Evolutionary conservation across 495 filamentous ascomycete genomes (phyloP), one percentile per base, ranked within the genome.

Genomic region (Chaetomium fimeti): DNA sequence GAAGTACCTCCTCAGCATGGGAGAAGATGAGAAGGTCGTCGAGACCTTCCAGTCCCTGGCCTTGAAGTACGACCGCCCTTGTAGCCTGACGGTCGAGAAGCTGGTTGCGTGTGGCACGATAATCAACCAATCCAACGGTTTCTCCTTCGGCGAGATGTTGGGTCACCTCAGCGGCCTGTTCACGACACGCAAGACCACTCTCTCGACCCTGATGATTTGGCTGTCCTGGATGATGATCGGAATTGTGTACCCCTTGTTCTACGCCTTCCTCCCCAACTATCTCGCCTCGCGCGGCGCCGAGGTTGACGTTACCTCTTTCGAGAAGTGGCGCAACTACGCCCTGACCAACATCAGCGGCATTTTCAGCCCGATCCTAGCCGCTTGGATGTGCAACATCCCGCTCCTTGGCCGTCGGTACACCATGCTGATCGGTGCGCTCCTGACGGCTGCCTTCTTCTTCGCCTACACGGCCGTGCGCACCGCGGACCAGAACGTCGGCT

Each of bases 271-370:
- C 1, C 84, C 77, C 13, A 74, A 69, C 40, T 82, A 81, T 52
- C 75, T 82, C n/a, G 68, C 68, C 18, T 69, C 67, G 42, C 77
- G 71, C 47, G 78, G 77, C 36, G 73, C 75, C 5, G 61, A 53
- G n/a, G 69, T 71, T 58, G 77, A 65, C 52, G 73, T 62, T 74
- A 79, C 68, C 47, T 63, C 76, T 16, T 88, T 83, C 69, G 80
- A 83, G 11, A 82, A 78, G 27, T 92, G 88, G 88, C 80, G 88
- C 52, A 90, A 91, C 76, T 91, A 91, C 70, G 81, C 87, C 4
- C 79, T 90, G 60, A 82, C 82, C 60, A 90, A 89, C 68, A 75
- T 87, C 22, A 85, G 80, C 58, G 77, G 82, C 18, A 88, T 91
- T 57, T 85, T 83, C 45, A 86, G 87, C 0, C 88, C 89, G 2